Percentiles rank a stretch among this genome's conserved stretches.
phyloP scores from a whole-genome alignment of 305 asterid species.

The Fraxinus xanthoxyloides region DNA sequence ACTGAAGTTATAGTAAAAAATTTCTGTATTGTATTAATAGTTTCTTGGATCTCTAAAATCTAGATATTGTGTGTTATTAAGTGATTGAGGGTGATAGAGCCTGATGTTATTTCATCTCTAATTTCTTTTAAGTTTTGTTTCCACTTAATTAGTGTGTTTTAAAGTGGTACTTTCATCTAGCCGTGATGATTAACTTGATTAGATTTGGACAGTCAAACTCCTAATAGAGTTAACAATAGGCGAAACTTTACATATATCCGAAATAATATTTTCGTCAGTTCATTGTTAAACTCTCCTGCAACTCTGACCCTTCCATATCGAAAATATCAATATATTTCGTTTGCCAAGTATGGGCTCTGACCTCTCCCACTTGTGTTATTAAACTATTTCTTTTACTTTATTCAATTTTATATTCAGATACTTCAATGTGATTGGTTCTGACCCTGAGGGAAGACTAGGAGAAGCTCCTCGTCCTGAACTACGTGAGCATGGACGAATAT shows the following conservation, averaged over 20 bases:
- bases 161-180: background rate
- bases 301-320: background rate
- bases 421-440: slow-evolving; percentile 1
- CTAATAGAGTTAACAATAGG: background rate
- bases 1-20: background rate
- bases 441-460: background rate
- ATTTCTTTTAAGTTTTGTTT: background rate
- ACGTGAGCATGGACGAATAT: slow-evolving; percentile 91
- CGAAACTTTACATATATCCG: background rate
- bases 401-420: background rate
- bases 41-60: background rate
- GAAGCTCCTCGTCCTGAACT: slow-evolving; percentile 98
- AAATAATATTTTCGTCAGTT: background rate
- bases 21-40: background rate
- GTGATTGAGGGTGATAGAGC: background rate
- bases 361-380: background rate
- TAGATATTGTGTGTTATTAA: background rate
- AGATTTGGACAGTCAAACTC: background rate
- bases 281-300: background rate
- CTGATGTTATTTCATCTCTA: background rate
- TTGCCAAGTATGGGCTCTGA: background rate
- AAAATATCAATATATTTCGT: background rate
- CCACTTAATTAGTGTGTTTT: background rate
- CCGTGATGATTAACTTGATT: background rate
- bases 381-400: background rate